phyloP scores from a whole-genome alignment of 139 green algal genomes.

The Parachlorella kessleri region DNA sequence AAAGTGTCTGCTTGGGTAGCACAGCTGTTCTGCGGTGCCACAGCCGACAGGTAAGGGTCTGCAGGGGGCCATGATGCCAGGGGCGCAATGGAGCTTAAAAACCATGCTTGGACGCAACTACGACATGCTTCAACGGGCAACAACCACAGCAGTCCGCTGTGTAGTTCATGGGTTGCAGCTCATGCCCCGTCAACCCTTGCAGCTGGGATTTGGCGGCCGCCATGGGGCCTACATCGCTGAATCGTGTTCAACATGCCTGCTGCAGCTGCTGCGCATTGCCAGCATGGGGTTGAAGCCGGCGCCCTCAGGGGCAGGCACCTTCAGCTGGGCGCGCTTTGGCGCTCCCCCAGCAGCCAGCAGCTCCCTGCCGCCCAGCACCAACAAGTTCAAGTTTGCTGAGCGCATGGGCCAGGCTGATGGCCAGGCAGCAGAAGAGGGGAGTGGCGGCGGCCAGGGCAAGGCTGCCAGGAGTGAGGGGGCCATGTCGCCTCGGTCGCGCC shows the following conservation, averaged over 20 bases:
- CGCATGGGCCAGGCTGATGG: not conserved
- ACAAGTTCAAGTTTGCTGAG: not conserved
- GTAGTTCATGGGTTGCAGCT: too few species aligned
- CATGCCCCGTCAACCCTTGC: too few species aligned
- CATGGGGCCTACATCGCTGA: too few species aligned
- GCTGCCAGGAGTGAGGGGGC: not conserved
- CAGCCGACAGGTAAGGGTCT: too few species aligned
- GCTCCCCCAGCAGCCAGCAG: not conserved
- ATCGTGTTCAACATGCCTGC: too few species aligned
- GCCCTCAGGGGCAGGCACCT: slow-evolving; percentile 7
- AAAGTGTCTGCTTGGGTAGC: not conserved
- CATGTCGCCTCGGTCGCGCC: not conserved
- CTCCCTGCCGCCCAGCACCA: not conserved
- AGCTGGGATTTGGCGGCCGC: too few species aligned
- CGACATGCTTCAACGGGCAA: too few species aligned
- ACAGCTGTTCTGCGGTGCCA: not conserved
- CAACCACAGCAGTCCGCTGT: too few species aligned
- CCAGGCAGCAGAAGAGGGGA: not conserved
- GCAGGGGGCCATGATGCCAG: too few species aligned
- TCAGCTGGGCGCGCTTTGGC: slow-evolving; percentile 1
- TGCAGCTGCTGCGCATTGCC: slow-evolving; percentile 7
- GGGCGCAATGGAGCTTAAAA: too few species aligned
- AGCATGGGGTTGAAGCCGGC: slow-evolving; percentile 18
- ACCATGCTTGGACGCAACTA: too few species aligned
- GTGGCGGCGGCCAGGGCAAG: not conserved